Percentiles rank a stretch among this genome's conserved stretches.
Evolutionary conservation across 495 filamentous ascomycete genomes (phyloP).

Genomic region (Hypomontagnella submonticulosa): DNA sequence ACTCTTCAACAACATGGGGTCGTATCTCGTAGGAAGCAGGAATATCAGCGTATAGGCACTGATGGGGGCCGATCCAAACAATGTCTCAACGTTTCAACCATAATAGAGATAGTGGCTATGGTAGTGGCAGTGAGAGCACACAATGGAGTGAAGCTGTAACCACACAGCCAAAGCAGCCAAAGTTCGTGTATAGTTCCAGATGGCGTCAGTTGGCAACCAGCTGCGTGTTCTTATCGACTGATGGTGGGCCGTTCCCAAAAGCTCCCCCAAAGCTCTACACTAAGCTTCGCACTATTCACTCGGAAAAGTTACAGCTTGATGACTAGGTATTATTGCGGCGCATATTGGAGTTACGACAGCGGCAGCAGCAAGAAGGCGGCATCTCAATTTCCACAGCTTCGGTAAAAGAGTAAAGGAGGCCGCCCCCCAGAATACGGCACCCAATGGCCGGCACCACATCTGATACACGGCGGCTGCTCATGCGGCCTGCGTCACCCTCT

Average conservation of each 20-base stretch:
- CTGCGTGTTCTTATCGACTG: conserved; percentile 17
- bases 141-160: too few species aligned
- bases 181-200: too few species aligned
- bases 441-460: conserved; percentile 26
- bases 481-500: conserved; percentile 17
- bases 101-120: too few species aligned
- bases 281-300: conserved; percentile 7
- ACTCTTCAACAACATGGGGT: too few species aligned
- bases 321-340: conserved; percentile 23
- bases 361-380: not conserved
- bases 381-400: not conserved
- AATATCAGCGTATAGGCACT: too few species aligned
- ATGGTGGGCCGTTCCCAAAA: conserved; percentile 32
- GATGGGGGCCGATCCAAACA: too few species aligned
- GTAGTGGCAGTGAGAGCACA: too few species aligned
- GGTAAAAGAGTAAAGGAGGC: conserved; percentile 17
- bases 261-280: conserved; percentile 6
- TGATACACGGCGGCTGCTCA: conserved; percentile 27
- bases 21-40: too few species aligned
- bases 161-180: conserved; percentile 5
- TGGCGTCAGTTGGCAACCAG: conserved; percentile 1
- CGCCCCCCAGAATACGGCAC: conserved; percentile 21
- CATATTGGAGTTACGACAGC: conserved; percentile 17
- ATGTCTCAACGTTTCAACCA: too few species aligned
- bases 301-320: conserved; percentile 13